A percentile compares a stretch with the other conserved stretches of the same genome.
Evolutionary conservation across 352 stramenopile species (phyloP).

Genomic region (Globisporangium splendens): DNA sequence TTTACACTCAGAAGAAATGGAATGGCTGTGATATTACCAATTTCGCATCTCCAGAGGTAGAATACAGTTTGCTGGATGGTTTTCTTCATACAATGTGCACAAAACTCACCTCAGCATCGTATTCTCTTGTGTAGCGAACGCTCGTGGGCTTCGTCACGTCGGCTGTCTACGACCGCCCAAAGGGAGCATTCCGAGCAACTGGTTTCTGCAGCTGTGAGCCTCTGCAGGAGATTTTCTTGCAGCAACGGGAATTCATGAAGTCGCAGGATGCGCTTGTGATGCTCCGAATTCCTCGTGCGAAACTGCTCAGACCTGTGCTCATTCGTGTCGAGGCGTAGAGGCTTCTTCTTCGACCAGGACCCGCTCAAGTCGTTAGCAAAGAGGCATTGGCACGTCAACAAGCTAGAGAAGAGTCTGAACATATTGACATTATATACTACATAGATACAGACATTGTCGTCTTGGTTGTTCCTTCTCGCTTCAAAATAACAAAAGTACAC

Average conservation of each 20-base stretch:
- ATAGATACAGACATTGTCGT: constrained; percentile 12
- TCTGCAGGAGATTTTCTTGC: constrained; percentile 59
- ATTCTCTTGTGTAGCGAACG: constrained; percentile 19
- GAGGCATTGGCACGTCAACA: constrained; percentile 2
- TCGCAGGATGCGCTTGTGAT: constrained; percentile 37
- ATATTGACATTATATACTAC: constrained; percentile 18
- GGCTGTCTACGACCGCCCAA: constrained; percentile 75
- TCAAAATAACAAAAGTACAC: constrained; percentile 15
- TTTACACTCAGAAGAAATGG: constrained; percentile 31
- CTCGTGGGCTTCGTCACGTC: constrained; percentile 69
- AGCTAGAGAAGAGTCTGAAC: constrained; percentile 1
- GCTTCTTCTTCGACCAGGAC: background rate
- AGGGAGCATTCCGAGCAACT: constrained; percentile 51
- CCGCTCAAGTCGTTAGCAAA: background rate
- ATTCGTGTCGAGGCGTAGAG: constrained; percentile 7
- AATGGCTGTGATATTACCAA: constrained; percentile 24
- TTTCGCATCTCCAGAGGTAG: constrained; percentile 5
- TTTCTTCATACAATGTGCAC: background rate
- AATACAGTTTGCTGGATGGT: background rate
- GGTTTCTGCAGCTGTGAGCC: constrained; percentile 66
- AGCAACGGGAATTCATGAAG: constrained; percentile 4
- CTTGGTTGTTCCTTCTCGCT: constrained; percentile 7
- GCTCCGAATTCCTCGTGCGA: constrained; percentile 36
- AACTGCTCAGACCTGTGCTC: constrained; percentile 46
- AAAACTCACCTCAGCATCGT: background rate